phyloP scores from a whole-genome alignment of 2,329 filamentous ascomycete genomes.

The Botrytis aclada region DNA sequence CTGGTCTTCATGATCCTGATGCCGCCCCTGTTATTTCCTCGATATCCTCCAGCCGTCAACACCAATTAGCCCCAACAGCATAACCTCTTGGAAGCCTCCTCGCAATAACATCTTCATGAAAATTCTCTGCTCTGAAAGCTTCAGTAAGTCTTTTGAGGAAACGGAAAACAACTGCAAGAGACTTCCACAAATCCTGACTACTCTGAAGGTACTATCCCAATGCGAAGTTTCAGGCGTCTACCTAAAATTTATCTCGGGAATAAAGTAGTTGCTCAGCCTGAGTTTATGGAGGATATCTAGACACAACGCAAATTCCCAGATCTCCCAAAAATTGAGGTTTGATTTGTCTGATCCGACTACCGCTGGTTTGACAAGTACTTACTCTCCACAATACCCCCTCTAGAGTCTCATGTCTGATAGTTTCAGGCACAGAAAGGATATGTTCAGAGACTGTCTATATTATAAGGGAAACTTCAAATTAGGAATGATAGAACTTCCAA shows the following conservation, averaged over 20 bases:
- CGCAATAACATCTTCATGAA: neutral
- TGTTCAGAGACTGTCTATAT: fast-evolving
- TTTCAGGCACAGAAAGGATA: slow-evolving; percentile 18
- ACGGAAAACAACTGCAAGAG: slow-evolving; percentile 21
- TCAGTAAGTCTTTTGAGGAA: slow-evolving; percentile 4
- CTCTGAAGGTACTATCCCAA: slow-evolving; percentile 45
- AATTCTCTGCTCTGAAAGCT: neutral
- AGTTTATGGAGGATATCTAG: slow-evolving; percentile 57
- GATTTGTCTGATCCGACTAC: slow-evolving; percentile 70
- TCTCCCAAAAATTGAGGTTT: slow-evolving; percentile 56
- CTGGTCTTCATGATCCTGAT: neutral
- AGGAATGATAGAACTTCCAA: neutral
- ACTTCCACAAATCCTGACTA: slow-evolving; percentile 23
- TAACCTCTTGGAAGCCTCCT: neutral
- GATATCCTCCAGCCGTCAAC: neutral
- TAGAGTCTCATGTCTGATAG: slow-evolving; percentile 46
- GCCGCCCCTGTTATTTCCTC: neutral
- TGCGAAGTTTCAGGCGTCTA: slow-evolving; percentile 57
- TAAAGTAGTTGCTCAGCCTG: too few relatives aligned
- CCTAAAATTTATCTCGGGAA: slow-evolving; percentile 57
- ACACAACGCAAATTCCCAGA: neutral
- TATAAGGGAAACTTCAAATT: too few relatives aligned
- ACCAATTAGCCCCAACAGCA: neutral
- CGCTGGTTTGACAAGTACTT: slow-evolving; percentile 64
- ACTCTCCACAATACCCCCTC: slow-evolving; percentile 59